Percentiles rank a stretch among this genome's conserved stretches.
Conservation (phyloP, 352 stramenopile genomes). For the Globisporangium radiosum region DNA sequence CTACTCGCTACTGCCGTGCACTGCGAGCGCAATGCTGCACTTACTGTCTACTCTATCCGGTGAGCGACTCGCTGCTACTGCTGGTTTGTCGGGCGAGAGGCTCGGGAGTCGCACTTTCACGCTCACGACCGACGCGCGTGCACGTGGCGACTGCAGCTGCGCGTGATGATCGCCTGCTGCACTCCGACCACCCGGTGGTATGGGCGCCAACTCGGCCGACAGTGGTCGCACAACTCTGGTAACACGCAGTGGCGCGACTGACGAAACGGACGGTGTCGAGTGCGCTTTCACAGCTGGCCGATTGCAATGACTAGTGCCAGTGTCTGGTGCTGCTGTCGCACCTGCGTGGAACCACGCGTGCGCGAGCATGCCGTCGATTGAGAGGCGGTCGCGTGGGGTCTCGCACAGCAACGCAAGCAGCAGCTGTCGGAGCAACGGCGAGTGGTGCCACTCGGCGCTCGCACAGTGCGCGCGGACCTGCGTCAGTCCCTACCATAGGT, state of each 20-base stretch:
- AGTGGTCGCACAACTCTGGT: slow-evolving; percentile 3
- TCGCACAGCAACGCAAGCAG: slow-evolving; percentile 39
- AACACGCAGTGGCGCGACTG: background rate
- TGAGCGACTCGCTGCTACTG: slow-evolving; percentile 18
- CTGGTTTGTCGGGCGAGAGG: slow-evolving; percentile 48
- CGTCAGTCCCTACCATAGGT: slow-evolving; percentile 19
- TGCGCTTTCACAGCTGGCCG: slow-evolving; percentile 9
- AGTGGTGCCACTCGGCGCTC: slow-evolving; percentile 40
- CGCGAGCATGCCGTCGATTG: slow-evolving; percentile 37
- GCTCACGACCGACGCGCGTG: slow-evolving; percentile 1
- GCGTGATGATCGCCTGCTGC: background rate
- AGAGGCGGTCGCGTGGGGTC: slow-evolving; percentile 27
- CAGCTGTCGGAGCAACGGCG: slow-evolving; percentile 27
- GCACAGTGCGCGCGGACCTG: slow-evolving; percentile 25
- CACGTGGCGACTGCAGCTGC: slow-evolving; percentile 1
- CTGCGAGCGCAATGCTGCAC: too few relatives aligned
- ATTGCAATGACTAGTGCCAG: background rate
- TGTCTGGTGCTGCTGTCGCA: background rate
- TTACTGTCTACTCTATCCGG: too few relatives aligned
- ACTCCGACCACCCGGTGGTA: background rate
- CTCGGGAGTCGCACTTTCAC: slow-evolving; percentile 44
- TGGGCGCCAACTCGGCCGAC: slow-evolving; percentile 7
- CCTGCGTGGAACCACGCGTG: slow-evolving; percentile 34
- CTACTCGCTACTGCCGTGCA: too few relatives aligned
- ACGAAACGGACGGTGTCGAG: slow-evolving; percentile 9